These are phyloP conservation scores for Camellia granthamiana DNA, from an alignment of 148 eudicot genomes.

Conservation along the genomic window DNA sequence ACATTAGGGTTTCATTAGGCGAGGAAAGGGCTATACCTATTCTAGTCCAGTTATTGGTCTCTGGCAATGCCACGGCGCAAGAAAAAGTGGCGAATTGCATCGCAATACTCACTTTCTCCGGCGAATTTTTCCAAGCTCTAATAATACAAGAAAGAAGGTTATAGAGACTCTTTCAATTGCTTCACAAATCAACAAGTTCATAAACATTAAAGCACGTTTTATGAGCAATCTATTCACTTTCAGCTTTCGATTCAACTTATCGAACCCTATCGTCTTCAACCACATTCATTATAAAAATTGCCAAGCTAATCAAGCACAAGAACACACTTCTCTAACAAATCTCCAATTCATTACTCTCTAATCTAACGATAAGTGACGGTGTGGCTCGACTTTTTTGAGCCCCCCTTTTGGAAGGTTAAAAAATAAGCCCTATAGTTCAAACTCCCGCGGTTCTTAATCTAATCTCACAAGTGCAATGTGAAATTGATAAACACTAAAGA, in stretches of 20 bases:
- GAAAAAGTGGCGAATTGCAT: conserved; percentile 54
- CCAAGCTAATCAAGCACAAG: conserved; percentile 19
- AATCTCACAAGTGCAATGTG: too few relatives aligned
- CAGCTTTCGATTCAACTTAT: conserved; percentile 23
- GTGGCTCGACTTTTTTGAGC: too few relatives aligned
- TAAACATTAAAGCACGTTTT: conserved; percentile 46
- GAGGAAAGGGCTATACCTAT: conserved; percentile 54
- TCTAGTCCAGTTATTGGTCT: conserved; percentile 33
- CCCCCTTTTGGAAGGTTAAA: too few relatives aligned
- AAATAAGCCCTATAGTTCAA: too few relatives aligned
- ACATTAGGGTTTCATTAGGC: conserved; percentile 17
- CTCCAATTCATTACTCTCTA: too few relatives aligned
- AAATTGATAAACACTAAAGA: too few relatives aligned
- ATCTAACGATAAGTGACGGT: too few relatives aligned
- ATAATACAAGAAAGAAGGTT: conserved; percentile 27
- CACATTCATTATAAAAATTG: conserved; percentile 30
- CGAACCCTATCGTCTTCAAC: conserved; percentile 35
- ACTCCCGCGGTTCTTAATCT: too few relatives aligned
- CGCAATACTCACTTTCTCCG: conserved; percentile 41
- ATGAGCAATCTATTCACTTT: conserved; percentile 44
- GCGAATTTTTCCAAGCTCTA: conserved; percentile 24
- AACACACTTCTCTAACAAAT: too few relatives aligned
- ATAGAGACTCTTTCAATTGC: conserved; percentile 34
- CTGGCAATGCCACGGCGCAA: conserved; percentile 30
- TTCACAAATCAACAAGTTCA: conserved; percentile 34